These are phyloP conservation scores for Exophiala sp. DNA, from an alignment of 2,329 filamentous ascomycete species.

Conservation along the genomic window DNA sequence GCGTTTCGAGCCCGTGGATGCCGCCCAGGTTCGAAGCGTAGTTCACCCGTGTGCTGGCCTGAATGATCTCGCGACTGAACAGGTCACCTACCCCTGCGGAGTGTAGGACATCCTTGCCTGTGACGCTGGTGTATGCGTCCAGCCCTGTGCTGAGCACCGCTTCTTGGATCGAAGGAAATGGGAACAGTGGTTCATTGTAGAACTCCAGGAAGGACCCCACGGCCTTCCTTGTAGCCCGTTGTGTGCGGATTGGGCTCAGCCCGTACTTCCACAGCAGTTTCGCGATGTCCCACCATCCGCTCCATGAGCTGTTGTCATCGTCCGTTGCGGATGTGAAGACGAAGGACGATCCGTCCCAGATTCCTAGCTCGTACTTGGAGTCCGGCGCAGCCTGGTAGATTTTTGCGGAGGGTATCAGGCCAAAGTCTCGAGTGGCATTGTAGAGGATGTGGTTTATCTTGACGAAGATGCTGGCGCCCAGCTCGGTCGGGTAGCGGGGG, in stretches of 20 bases:
- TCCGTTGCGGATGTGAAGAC: conserved; percentile 63
- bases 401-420: conserved; percentile 56
- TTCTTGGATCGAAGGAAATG: conserved; percentile 72
- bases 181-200: conserved; percentile 79
- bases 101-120: conserved; percentile 69
- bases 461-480: conserved; percentile 92
- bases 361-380: conserved; percentile 57
- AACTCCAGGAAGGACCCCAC: conserved; percentile 72
- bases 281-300: conserved; percentile 72
- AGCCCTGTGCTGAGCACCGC: conserved; percentile 66
- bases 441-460: conserved; percentile 77
- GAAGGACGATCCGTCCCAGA: conserved; percentile 80
- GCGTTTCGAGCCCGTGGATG: conserved; percentile 84
- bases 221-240: conserved; percentile 67
- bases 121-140: conserved; percentile 61
- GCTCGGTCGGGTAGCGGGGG: conserved; percentile 66
- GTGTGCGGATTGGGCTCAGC: conserved; percentile 68
- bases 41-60: conserved; percentile 88
- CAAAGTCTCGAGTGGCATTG: conserved; percentile 67
- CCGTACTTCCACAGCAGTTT: conserved; percentile 87
- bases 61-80: conserved; percentile 79
- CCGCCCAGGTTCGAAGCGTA: conserved; percentile 84
- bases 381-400: conserved; percentile 47
- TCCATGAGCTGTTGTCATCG: conserved; percentile 33
- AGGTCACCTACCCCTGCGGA: conserved; percentile 62